Conservation (phyloP, 352 stramenopile genomes). For the Phytophthora uliginosa region DNA sequence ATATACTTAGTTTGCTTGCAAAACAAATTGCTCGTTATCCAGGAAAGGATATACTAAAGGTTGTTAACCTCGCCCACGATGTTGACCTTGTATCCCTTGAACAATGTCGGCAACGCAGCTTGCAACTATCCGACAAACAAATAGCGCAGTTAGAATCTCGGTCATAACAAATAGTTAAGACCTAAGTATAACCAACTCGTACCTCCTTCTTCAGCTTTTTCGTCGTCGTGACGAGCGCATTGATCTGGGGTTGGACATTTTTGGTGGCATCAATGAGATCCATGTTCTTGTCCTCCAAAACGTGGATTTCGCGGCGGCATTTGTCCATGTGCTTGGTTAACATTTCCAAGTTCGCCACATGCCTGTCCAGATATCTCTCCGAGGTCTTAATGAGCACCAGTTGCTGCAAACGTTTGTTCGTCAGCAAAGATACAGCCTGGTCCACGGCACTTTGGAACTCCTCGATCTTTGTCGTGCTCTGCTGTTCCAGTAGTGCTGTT, state of each 20-base stretch:
- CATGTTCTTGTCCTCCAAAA: constrained; percentile 80
- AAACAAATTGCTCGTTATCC: background rate
- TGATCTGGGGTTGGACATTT: constrained; percentile 68
- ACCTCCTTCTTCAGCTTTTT: constrained; percentile 83
- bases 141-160: constrained; percentile 9
- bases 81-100: constrained; percentile 85
- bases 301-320: constrained; percentile 67
- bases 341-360: constrained; percentile 77
- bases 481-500: constrained; percentile 69
- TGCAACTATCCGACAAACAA: constrained; percentile 55
- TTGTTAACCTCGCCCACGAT: constrained; percentile 87
- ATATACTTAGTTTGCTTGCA: background rate
- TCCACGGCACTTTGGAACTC: constrained; percentile 52
- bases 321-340: constrained; percentile 81
- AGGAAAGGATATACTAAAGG: constrained; percentile 40
- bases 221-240: constrained; percentile 53
- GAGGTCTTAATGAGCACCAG: constrained; percentile 83
- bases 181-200: too few species aligned
- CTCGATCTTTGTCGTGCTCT: constrained; percentile 64
- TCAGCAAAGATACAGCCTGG: constrained; percentile 56
- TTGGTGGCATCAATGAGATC: constrained; percentile 70
- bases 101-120: constrained; percentile 62
- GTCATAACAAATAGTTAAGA: background rate
- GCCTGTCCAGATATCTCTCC: constrained; percentile 76
- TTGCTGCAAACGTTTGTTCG: constrained; percentile 78